Percentiles rank a stretch among this genome's conserved stretches.
phyloP scores from a whole-genome alignment of 1,284 basidiomycete genomes.

The Pyrrhoderma lamaoense region DNA sequence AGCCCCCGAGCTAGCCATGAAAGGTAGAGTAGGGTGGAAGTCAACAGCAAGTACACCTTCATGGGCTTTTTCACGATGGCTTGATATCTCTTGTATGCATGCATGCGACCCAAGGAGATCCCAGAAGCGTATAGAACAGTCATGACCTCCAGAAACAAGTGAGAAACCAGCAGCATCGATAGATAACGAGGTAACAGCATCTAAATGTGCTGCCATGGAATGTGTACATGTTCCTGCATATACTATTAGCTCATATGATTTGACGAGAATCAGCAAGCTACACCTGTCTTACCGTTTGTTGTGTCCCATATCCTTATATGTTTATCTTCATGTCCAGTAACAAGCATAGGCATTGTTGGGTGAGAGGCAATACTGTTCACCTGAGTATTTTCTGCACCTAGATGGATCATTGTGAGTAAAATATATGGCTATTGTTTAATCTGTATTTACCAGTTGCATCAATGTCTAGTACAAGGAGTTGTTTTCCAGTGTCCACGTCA shows the following conservation, averaged over 20 bases:
- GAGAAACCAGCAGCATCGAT: conserved; percentile 84
- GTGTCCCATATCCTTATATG: conserved; percentile 88
- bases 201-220: conserved; percentile 86
- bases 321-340: conserved; percentile 92
- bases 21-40: conserved; percentile 78
- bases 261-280: conserved; percentile 11
- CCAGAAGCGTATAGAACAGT: conserved; percentile 95
- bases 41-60: conserved; percentile 89
- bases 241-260: conserved; percentile 6
- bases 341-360: conserved; percentile 82
- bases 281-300: conserved; percentile 50
- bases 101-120: conserved; percentile 74
- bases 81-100: conserved; percentile 87
- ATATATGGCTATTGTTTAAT: neutral
- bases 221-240: conserved; percentile 72
- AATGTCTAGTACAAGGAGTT: conserved; percentile 60
- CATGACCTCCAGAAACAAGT: conserved; percentile 86
- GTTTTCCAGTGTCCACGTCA: conserved; percentile 80
- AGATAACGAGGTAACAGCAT: conserved; percentile 85
- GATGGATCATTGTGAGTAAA: conserved; percentile 34
- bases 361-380: conserved; percentile 89
- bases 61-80: conserved; percentile 78
- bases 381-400: conserved; percentile 68
- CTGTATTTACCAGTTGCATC: conserved; percentile 46
- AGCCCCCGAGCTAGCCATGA: conserved; percentile 89